phyloP scores from a whole-genome alignment of 2,329 filamentous ascomycete genomes.

The Exophiala mesophila region DNA sequence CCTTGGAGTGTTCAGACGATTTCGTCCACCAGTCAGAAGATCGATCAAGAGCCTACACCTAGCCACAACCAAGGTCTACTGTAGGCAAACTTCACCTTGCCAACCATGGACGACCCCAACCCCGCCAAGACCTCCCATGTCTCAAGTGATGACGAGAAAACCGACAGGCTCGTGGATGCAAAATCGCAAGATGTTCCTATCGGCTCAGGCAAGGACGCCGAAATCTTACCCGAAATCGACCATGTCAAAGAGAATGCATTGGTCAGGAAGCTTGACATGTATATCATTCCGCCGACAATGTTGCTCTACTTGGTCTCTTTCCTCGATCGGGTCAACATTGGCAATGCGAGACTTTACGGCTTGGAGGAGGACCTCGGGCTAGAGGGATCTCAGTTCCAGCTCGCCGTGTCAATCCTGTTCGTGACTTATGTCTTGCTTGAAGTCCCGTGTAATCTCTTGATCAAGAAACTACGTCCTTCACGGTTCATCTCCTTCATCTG shows the following conservation, averaged over 20 bases:
- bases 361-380: conserved; percentile 41
- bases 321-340: conserved; percentile 44
- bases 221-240: conserved; percentile 17
- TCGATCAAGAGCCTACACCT: too few species aligned
- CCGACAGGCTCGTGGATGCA: neutral
- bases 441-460: conserved; percentile 39
- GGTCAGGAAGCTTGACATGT: conserved; percentile 38
- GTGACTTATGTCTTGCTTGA: conserved; percentile 48
- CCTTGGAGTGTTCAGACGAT: too few species aligned
- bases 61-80: too few species aligned
- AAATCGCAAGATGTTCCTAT: conserved; percentile 1
- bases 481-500: conserved; percentile 44
- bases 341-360: conserved; percentile 43
- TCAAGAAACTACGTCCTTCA: conserved; percentile 46
- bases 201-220: conserved; percentile 9
- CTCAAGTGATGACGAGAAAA: conserved; percentile 8
- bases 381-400: conserved; percentile 59
- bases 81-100: too few species aligned
- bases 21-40: too few species aligned
- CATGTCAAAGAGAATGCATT: conserved; percentile 24
- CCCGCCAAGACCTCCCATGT: conserved; percentile 3
- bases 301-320: conserved; percentile 60
- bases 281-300: conserved; percentile 39
- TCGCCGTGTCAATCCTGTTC: conserved; percentile 62
- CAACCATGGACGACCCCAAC: conserved; percentile 10